Base-by-base conservation (phyloP, 306 rosid genomes). In the Rubus parviflorus region DNA sequence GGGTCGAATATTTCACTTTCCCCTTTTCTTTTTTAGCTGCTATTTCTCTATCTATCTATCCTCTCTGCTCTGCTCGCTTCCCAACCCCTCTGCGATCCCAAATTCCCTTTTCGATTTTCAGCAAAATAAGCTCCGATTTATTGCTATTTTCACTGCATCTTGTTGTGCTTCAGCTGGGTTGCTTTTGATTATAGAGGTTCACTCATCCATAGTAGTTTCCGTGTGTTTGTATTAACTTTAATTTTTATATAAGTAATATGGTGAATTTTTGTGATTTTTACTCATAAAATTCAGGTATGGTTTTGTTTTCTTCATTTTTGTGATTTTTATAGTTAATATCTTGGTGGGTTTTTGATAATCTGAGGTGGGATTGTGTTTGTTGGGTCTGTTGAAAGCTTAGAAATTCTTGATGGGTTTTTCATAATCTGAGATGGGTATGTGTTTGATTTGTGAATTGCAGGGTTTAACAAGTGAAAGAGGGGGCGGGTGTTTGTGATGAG, bases 401-500 rank as follows among this genome's bases (percentile, higher is more conserved):
- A 53, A 19, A 66, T 64, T 72, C 23, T 40, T 68, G 37, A 48
- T 70, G 78, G 72, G 53, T 68, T 19, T 70, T 70, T 30, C 63
- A 43, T 61, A 22, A 52, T 49, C 73, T 81, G 84, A 81, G n/a
- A 62, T 70, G 68, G 66, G 46, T 46, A 2, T 77, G 56, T 78
- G 74, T 43, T 64, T 77, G 73, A 72, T 82, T 68, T 82, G 73
- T 81, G 83, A 69, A 49, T 84, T 46, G 65, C 77, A 83, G 87
- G 89, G 77, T 78, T 69, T 76, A 64, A 67, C 60, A 71, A 80
- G 53, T 78, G 83, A 75, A 68, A 76, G 25, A 20, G 60, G 65
- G 77, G 88, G 57, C 43, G 83, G 78, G 80, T 23, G 43, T 74
- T 76, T 81, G 75, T 60, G 79, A 95, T 95, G 99, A 89, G 93